Conservation (phyloP, 169 alveolate species). For the Perkinsus chesapeaki region DNA sequence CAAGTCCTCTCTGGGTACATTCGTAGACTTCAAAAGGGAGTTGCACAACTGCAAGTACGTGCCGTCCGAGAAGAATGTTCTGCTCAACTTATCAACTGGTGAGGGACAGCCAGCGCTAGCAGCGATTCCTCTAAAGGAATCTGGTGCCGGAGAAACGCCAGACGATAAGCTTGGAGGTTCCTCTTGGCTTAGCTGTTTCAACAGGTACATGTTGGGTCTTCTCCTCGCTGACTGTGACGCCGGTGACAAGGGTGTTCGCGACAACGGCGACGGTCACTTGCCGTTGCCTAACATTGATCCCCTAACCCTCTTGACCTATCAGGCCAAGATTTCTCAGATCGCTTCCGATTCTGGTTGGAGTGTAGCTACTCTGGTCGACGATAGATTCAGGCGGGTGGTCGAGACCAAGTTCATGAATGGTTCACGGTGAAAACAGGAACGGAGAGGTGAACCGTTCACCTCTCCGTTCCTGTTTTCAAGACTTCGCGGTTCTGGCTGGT, state of each 20-base stretch:
- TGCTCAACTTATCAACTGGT: neutral
- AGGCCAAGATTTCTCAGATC: neutral
- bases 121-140: neutral
- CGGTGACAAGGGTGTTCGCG: neutral
- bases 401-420: neutral
- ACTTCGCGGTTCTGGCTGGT: neutral
- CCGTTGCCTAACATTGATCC: neutral
- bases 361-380: neutral
- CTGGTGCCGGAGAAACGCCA: neutral
- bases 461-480: neutral
- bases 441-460: neutral
- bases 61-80: neutral
- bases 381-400: neutral
- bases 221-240: neutral
- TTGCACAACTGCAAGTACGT: neutral
- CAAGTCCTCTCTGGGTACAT: neutral
- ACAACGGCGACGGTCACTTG: neutral
- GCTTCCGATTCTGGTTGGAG: neutral
- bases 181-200: neutral
- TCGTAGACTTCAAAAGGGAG: neutral
- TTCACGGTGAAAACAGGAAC: neutral
- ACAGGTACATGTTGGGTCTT: neutral
- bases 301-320: neutral
- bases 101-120: neutral
- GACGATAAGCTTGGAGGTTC: neutral